Percentiles rank a stretch among this genome's conserved stretches.
These are phyloP conservation scores for Aspergillus proliferans DNA, from an alignment of 2,329 filamentous ascomycete genomes.

Conservation along the genomic window DNA sequence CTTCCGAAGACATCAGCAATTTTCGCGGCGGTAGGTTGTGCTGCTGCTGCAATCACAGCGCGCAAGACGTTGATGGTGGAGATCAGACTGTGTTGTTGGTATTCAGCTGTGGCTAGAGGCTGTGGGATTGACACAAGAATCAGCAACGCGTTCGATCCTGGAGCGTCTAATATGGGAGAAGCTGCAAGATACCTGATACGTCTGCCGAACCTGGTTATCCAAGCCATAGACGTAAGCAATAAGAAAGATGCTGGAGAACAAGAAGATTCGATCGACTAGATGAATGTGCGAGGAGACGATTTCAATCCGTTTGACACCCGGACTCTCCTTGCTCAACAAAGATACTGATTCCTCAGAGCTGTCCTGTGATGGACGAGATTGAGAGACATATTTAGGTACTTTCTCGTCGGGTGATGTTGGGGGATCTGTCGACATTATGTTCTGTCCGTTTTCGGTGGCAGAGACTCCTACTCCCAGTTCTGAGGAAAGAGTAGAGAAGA, in stretches of 20 bases:
- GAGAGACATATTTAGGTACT: neutral
- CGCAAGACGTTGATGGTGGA: slow-evolving; percentile 55
- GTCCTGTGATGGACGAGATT: neutral
- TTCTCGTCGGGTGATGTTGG: neutral
- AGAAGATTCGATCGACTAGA: slow-evolving; percentile 46
- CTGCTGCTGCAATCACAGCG: slow-evolving; percentile 54
- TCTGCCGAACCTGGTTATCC: slow-evolving; percentile 49
- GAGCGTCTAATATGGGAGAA: neutral
- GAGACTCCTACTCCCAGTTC: neutral
- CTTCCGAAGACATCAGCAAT: slow-evolving; percentile 59
- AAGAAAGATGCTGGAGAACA: slow-evolving; percentile 58
- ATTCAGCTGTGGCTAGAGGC: slow-evolving; percentile 50
- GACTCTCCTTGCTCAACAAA: slow-evolving; percentile 18
- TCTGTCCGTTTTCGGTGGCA: neutral
- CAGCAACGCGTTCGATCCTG: neutral
- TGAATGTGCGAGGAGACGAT: slow-evolving; percentile 51
- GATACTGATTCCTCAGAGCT: neutral
- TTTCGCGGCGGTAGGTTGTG: slow-evolving; percentile 54
- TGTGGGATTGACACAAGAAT: slow-evolving; percentile 19
- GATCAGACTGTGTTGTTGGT: slow-evolving; percentile 49
- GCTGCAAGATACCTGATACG: slow-evolving; percentile 39
- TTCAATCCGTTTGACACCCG: slow-evolving; percentile 57
- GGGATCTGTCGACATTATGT: neutral
- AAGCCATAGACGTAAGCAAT: slow-evolving; percentile 60
- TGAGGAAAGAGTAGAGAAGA: neutral